Evolutionary conservation across 2,329 filamentous ascomycete species (phyloP).

Genomic region (Pseudocercospora macadamiae): DNA sequence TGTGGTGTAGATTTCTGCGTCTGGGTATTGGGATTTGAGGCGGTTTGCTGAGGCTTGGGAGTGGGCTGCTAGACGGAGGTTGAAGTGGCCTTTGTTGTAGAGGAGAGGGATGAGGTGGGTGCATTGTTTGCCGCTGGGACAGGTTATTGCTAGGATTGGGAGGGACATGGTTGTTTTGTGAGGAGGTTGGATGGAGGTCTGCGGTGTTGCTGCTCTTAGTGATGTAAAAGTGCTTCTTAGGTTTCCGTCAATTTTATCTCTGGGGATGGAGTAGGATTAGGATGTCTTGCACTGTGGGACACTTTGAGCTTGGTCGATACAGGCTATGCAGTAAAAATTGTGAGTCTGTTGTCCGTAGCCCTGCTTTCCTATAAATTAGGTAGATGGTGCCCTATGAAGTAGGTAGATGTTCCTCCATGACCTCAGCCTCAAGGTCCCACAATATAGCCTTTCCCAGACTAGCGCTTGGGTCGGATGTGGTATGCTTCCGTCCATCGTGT

Average conservation of each 20-base stretch:
- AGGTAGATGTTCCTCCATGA: not conserved
- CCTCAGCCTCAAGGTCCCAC: not conserved
- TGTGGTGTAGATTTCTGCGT: constrained; percentile 38
- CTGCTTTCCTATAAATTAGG: not conserved
- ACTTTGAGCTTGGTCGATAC: no score
- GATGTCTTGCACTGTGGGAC: no score
- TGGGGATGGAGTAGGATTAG: no score
- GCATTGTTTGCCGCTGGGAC: constrained; percentile 43
- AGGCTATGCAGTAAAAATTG: no score
- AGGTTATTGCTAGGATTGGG: constrained; percentile 35
- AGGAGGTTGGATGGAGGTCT: not conserved
- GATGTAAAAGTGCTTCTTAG: not conserved
- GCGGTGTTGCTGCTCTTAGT: not conserved
- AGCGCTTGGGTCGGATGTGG: no score
- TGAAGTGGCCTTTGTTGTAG: constrained; percentile 32
- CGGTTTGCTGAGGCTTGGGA: constrained; percentile 31
- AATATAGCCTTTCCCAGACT: not conserved
- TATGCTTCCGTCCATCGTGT: no score
- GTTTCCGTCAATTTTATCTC: no score
- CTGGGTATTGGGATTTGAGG: constrained; percentile 35
- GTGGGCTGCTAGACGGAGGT: constrained; percentile 41
- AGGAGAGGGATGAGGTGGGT: constrained; percentile 41
- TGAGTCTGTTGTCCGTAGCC: not conserved
- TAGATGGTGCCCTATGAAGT: not conserved
- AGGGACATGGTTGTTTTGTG: not conserved